Percentiles rank a stretch among this genome's conserved stretches.
phyloP scores from a whole-genome alignment of 805 yeast species.

The Ogataea methanolica region DNA sequence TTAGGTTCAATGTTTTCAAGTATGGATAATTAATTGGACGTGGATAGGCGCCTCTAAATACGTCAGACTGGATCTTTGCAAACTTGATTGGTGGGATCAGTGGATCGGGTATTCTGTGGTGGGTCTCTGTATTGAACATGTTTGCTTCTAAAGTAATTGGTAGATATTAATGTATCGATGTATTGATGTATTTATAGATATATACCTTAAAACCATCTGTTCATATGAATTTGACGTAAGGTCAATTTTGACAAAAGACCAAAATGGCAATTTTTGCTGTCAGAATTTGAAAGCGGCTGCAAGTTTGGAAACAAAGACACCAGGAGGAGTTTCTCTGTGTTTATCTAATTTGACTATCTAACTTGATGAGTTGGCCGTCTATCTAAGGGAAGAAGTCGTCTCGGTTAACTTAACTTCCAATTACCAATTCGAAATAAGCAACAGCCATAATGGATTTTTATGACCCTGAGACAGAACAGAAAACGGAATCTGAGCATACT shows the following conservation, averaged over 20 bases:
- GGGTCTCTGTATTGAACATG: not conserved
- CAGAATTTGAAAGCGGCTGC: too few species aligned
- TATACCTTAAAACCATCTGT: not conserved
- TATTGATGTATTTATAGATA: not conserved
- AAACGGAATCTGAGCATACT: constrained; percentile 18
- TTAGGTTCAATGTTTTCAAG: constrained; percentile 57
- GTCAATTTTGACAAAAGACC: not conserved
- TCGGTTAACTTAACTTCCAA: not conserved
- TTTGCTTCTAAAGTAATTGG: not conserved
- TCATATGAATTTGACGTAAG: not conserved
- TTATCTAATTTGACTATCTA: not conserved
- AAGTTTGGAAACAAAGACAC: too few species aligned
- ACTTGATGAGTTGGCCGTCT: not conserved
- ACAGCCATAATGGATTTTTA: constrained; percentile 24
- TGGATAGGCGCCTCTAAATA: constrained; percentile 87
- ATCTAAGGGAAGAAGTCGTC: not conserved
- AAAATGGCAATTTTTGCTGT: too few species aligned
- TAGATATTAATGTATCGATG: not conserved
- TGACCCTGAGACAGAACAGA: constrained; percentile 25
- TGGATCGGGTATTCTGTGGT: constrained; percentile 16
- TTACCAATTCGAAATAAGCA: not conserved
- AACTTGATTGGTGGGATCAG: constrained; percentile 76
- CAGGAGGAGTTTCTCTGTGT: not conserved
- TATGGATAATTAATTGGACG: constrained; percentile 68
- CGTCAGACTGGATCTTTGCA: constrained; percentile 59